phyloP scores from a whole-genome alignment of 2,329 filamentous ascomycete species.

The Orbilia oligospora region DNA sequence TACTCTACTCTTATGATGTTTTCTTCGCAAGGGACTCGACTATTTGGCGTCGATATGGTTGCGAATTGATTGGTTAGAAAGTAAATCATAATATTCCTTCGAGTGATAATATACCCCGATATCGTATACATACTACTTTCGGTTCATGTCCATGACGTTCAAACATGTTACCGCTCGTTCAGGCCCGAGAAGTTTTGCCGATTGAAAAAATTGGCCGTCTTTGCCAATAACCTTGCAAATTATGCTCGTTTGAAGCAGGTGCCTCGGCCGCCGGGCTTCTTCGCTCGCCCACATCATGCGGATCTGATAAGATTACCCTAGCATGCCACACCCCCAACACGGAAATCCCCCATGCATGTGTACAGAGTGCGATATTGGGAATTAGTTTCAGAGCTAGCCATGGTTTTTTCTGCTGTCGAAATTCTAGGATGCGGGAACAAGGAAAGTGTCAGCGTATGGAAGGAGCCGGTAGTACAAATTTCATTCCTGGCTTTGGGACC shows the following conservation, averaged over 20 bases:
- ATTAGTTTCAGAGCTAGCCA: background rate
- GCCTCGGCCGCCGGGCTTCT: background rate
- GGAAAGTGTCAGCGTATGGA: background rate
- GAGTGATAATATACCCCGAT: background rate
- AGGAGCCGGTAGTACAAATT: background rate
- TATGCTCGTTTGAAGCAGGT: constrained; percentile 11
- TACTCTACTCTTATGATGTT: no score
- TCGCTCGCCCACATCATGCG: constrained; percentile 10
- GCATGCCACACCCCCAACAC: constrained; percentile 35
- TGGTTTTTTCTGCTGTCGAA: constrained; percentile 2
- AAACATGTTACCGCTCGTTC: background rate
- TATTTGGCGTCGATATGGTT: background rate
- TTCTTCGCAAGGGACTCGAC: background rate
- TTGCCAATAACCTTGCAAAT: background rate
- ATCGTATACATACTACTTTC: no score
- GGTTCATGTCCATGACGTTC: background rate
- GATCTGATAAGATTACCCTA: constrained; percentile 39
- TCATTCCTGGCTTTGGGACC: background rate
- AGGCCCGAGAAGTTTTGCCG: background rate
- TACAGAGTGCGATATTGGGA: background rate
- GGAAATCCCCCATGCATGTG: constrained; percentile 11
- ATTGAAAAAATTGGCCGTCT: background rate
- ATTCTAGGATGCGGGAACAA: background rate
- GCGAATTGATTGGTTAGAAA: background rate
- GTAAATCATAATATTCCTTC: background rate